Base-by-base conservation (phyloP, 2,329 filamentous ascomycete species). In the Dothistroma pini region DNA sequence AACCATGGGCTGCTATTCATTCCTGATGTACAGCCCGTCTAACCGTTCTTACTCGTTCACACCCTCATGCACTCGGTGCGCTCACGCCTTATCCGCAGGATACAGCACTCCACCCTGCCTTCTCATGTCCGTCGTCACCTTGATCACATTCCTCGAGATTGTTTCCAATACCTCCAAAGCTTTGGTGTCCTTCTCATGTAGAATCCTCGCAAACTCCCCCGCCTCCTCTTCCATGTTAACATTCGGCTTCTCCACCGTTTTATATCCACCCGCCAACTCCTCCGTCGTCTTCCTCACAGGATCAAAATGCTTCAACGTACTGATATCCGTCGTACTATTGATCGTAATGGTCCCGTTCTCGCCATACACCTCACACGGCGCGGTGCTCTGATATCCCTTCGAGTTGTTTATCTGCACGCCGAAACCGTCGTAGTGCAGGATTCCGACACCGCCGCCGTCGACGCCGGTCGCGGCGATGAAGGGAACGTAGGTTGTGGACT, bases 171-270 rank as follows among this genome's bases (percentile, higher is more conserved):
- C 72, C 53, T 61, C 69, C 49, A 75, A 68, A 14, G 74, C 77
- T 58, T 70, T 68, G 32, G 54, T 64, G 67, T 82, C 79, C 61
- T 67, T 68, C 58, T 75, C 68, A 12, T 73, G 66, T 38, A 82
- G 73, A 32, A 80, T 77, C 57, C 77, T 69, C 56, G 77, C 79
- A 70, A 78, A 78, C 66, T 79, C 78, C 32, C 67, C 70, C 35
- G 79, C 79, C 70, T 82, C 80, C 63, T 80, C 79, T 63, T 76
- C 73, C 71, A 82, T 69, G 63, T 80, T 81, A 41, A 80, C 66
- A 57, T 77, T 72, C 61, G 75, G 75, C 69, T 76, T 74, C 56
- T 70, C 66, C 22, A 68, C 68, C n/a, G 56, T 68, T 61, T 68
- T 63, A 29, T 62, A 66, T 25, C 71, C 64, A 2, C 73, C 73